Conservation (phyloP, 2,329 filamentous ascomycete species). For the Neopestalotiopsis rosae region DNA sequence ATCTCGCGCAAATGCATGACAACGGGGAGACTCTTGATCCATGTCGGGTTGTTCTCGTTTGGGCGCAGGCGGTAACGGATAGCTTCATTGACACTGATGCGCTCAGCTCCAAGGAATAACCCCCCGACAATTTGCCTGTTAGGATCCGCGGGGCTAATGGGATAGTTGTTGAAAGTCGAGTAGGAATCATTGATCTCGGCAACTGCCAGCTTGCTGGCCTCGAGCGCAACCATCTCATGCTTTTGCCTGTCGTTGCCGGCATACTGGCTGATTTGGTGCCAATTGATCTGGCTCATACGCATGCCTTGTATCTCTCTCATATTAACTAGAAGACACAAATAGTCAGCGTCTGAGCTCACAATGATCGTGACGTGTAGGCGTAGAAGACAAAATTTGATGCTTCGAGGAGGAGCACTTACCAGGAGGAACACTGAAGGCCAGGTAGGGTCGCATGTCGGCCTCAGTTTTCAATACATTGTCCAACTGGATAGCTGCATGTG, state of each 20-base stretch:
- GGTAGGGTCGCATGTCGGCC: constrained; percentile 53
- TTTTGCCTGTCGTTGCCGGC: constrained; percentile 41
- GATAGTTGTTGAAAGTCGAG: constrained; percentile 51
- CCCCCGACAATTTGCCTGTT: constrained; percentile 46
- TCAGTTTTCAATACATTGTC: constrained; percentile 44
- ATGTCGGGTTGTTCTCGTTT: constrained; percentile 39
- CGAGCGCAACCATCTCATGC: constrained; percentile 49
- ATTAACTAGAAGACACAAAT: constrained; percentile 28
- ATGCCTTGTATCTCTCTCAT: constrained; percentile 43
- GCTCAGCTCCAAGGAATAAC: constrained; percentile 57
- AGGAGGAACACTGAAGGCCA: constrained; percentile 56
- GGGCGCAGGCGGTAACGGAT: constrained; percentile 52
- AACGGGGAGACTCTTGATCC: constrained; percentile 34
- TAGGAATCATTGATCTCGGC: constrained; percentile 54
- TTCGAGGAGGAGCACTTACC: constrained; percentile 1
- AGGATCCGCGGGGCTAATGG: constrained; percentile 34
- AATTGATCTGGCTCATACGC: constrained; percentile 47
- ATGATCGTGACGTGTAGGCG: background rate
- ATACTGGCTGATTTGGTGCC: constrained; percentile 43
- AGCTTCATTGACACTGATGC: constrained; percentile 52
- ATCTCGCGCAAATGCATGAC: constrained; percentile 47
- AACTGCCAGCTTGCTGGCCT: constrained; percentile 58
- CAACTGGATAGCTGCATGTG: constrained; percentile 43
- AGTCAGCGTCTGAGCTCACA: background rate
- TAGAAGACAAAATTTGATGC: background rate